A percentile compares a stretch with the other conserved stretches of the same genome.
These are phyloP conservation scores for Nakataea oryzae DNA, from an alignment of 2,329 filamentous ascomycete genomes.

Conservation along the genomic window DNA sequence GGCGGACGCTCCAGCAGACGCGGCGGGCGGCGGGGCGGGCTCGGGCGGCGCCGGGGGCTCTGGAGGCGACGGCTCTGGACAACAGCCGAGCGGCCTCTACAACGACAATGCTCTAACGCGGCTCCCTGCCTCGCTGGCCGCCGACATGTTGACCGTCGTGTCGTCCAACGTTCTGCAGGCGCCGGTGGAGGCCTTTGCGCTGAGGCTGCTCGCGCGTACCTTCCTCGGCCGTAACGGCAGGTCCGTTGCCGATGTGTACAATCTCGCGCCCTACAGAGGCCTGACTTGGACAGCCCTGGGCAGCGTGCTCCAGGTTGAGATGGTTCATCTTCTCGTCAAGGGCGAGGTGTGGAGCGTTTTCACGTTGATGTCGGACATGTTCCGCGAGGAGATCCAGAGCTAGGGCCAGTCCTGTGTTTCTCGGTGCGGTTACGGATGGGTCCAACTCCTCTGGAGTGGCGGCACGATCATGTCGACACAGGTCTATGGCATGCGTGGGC, in stretches of 20 bases:
- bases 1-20: slow-evolving; percentile 24
- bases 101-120: slow-evolving; percentile 35
- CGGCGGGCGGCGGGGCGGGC: neutral
- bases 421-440: neutral
- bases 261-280: slow-evolving; percentile 22
- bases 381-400: slow-evolving; percentile 5
- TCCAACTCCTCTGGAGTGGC: neutral
- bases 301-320: slow-evolving; percentile 35
- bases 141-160: slow-evolving; percentile 34
- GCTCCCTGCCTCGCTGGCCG: slow-evolving; percentile 35
- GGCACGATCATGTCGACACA: neutral
- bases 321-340: slow-evolving; percentile 31
- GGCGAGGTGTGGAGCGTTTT: slow-evolving; percentile 34
- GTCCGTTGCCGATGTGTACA: slow-evolving; percentile 27
- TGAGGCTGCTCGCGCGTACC: slow-evolving; percentile 31
- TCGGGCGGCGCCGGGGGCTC: neutral
- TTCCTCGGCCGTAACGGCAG: slow-evolving; percentile 22
- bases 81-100: slow-evolving; percentile 8
- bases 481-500: neutral
- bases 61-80: slow-evolving; percentile 2
- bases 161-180: slow-evolving; percentile 29
- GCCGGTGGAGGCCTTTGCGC: slow-evolving; percentile 34
- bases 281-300: slow-evolving; percentile 26
- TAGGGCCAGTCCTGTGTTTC: neutral
- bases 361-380: slow-evolving; percentile 17